phyloP scores from a whole-genome alignment of 2,329 filamentous ascomycete species.

The Aspergillus sp. region DNA sequence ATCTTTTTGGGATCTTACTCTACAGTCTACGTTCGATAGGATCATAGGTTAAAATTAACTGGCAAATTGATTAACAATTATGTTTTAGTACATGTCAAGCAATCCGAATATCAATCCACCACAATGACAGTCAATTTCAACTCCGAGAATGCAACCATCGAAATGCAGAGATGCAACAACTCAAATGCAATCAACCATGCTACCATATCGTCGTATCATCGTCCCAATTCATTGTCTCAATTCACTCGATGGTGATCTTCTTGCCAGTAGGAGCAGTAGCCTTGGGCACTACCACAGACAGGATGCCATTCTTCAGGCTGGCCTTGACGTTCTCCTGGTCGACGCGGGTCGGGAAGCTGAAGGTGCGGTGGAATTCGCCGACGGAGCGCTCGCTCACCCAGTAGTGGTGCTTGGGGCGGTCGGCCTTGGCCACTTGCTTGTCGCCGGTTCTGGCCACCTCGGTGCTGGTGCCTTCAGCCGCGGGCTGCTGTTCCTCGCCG shows the following conservation, averaged over 20 bases:
- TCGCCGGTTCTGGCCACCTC: slow-evolving; percentile 29
- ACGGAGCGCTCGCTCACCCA: slow-evolving; percentile 60
- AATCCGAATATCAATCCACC: too few relatives aligned
- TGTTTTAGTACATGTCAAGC: too few relatives aligned
- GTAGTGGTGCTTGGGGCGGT: slow-evolving; percentile 42
- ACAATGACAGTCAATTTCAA: too few relatives aligned
- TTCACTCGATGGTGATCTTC: slow-evolving; percentile 57
- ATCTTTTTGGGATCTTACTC: background rate
- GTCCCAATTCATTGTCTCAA: background rate
- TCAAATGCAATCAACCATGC: background rate
- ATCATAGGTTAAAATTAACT: too few relatives aligned
- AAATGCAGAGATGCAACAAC: background rate
- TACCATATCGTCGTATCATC: background rate
- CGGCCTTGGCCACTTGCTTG: slow-evolving; percentile 10
- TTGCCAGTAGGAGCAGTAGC: slow-evolving; percentile 44
- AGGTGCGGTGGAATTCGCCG: slow-evolving; percentile 58
- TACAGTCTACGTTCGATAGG: too few relatives aligned
- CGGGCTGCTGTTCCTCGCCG: slow-evolving; percentile 43
- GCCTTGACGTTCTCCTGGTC: slow-evolving; percentile 61
- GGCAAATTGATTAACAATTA: too few relatives aligned
- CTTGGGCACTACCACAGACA: slow-evolving; percentile 58
- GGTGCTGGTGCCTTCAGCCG: slow-evolving; percentile 17
- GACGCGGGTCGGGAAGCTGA: slow-evolving; percentile 56
- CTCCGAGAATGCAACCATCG: too few relatives aligned
- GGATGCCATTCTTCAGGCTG: slow-evolving; percentile 58